A percentile compares a stretch with the other conserved stretches of the same genome.
Evolutionary conservation across 148 eudicot genomes (phyloP).

Genomic region (Heliosperma pusillum): DNA sequence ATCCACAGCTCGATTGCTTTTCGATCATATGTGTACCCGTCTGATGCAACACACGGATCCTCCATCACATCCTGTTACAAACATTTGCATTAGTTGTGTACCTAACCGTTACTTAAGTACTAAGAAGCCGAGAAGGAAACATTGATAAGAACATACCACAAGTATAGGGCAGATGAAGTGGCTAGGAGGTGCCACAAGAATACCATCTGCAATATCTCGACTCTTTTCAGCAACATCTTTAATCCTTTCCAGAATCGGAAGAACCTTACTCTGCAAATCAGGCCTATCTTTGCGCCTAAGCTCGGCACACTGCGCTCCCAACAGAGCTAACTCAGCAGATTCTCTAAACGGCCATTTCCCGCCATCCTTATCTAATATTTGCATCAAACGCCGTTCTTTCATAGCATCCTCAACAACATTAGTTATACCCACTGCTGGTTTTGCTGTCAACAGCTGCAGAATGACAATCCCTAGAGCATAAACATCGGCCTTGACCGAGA

Average conservation of each 20-base stretch:
- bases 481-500: conserved; percentile 67
- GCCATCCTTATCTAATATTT: conserved; percentile 51
- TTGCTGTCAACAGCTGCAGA: conserved; percentile 73
- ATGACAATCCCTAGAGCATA: conserved; percentile 82
- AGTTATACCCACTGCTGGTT: conserved; percentile 54
- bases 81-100: neutral
- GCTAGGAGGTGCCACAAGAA: conserved; percentile 36
- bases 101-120: too few relatives aligned
- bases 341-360: conserved; percentile 76
- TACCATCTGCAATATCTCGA: conserved; percentile 27
- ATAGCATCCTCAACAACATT: conserved; percentile 59
- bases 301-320: conserved; percentile 70
- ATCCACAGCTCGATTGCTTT: conserved; percentile 74
- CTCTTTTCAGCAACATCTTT: conserved; percentile 53
- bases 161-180: conserved; percentile 78
- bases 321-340: conserved; percentile 48
- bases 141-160: conserved; percentile 37
- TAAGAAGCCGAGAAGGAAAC: too few relatives aligned
- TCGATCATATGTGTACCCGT: conserved; percentile 80
- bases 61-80: conserved; percentile 62
- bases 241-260: conserved; percentile 64
- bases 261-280: conserved; percentile 44
- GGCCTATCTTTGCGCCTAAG: conserved; percentile 74
- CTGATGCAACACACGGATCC: conserved; percentile 83
- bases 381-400: conserved; percentile 41